Evolutionary conservation across 495 filamentous ascomycete species (phyloP).

Genomic region (Podospora tetraspora): DNA sequence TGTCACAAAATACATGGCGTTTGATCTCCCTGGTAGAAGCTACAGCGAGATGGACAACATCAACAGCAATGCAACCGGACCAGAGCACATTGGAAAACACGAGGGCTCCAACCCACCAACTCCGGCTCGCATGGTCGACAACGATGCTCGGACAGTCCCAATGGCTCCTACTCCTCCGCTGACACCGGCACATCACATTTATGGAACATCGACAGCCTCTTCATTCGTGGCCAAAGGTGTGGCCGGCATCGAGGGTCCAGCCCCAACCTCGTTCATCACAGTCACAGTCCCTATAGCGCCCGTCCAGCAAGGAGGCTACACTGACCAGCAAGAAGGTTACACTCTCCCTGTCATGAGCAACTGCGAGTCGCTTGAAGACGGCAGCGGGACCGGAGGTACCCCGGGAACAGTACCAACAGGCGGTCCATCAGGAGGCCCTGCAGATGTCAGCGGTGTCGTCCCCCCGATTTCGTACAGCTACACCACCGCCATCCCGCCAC

Average conservation of each 20-base stretch:
- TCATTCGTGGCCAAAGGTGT: neutral
- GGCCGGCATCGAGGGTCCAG: neutral
- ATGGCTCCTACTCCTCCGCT: neutral
- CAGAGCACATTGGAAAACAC: neutral
- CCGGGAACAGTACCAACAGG: neutral
- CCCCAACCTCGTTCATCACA: neutral
- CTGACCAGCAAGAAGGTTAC: neutral
- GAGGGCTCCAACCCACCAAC: neutral
- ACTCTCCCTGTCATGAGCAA: neutral
- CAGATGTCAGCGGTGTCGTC: neutral
- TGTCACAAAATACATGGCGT: neutral
- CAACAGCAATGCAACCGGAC: neutral
- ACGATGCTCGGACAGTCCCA: neutral
- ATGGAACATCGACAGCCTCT: neutral
- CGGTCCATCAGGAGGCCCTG: neutral
- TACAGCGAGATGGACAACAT: neutral
- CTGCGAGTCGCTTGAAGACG: neutral
- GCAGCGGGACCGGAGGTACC: neutral
- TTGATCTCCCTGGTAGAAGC: neutral
- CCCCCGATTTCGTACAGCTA: neutral
- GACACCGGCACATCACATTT: neutral
- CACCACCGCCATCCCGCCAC: neutral
- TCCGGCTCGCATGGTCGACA: neutral
- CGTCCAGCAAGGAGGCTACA: neutral
- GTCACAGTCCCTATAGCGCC: neutral